phyloP scores from a whole-genome alignment of 352 stramenopile species.

The Globisporangium carolinianum region DNA sequence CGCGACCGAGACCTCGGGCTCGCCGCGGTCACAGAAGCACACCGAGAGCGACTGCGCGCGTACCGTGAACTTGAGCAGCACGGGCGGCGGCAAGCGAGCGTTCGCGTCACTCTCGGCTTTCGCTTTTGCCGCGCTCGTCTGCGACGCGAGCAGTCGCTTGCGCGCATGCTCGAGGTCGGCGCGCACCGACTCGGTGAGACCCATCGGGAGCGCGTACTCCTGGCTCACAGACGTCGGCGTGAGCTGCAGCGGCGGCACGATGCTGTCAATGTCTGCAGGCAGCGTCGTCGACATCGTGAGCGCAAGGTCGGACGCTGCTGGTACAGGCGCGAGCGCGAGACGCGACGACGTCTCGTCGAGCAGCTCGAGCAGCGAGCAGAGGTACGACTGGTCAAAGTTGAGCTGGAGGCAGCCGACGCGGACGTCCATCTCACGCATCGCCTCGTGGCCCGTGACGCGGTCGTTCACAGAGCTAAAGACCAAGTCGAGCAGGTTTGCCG shows the following conservation, averaged over 20 bases:
- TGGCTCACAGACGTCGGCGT: slow-evolving; percentile 47
- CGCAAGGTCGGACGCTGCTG: slow-evolving; percentile 11
- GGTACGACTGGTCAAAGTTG: slow-evolving; percentile 81
- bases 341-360: slow-evolving; percentile 65
- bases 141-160: slow-evolving; percentile 42
- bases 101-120: slow-evolving; percentile 3
- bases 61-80: slow-evolving; percentile 34
- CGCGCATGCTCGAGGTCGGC: slow-evolving; percentile 76
- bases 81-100: slow-evolving; percentile 1
- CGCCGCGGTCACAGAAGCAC: slow-evolving; percentile 66
- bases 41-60: slow-evolving; percentile 72
- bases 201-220: slow-evolving; percentile 67
- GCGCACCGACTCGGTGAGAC: slow-evolving; percentile 71
- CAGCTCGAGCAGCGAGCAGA: slow-evolving; percentile 69
- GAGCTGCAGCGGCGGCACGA: slow-evolving; percentile 52
- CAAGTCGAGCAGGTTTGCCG: slow-evolving; percentile 62
- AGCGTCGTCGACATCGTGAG: neutral
- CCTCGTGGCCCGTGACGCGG: slow-evolving; percentile 44
- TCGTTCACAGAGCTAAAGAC: slow-evolving; percentile 52
- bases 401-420: slow-evolving; percentile 72
- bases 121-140: slow-evolving; percentile 2
- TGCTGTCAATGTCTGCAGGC: slow-evolving; percentile 19
- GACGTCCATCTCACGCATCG: slow-evolving; percentile 54
- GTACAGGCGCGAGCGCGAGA: slow-evolving; percentile 21
- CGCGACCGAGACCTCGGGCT: slow-evolving; percentile 57